Percentiles rank a stretch among this genome's conserved stretches.
These are phyloP conservation scores for Vitis rotundifolia DNA, from an alignment of 164 flowering plant genomes.

Conservation along the genomic window DNA sequence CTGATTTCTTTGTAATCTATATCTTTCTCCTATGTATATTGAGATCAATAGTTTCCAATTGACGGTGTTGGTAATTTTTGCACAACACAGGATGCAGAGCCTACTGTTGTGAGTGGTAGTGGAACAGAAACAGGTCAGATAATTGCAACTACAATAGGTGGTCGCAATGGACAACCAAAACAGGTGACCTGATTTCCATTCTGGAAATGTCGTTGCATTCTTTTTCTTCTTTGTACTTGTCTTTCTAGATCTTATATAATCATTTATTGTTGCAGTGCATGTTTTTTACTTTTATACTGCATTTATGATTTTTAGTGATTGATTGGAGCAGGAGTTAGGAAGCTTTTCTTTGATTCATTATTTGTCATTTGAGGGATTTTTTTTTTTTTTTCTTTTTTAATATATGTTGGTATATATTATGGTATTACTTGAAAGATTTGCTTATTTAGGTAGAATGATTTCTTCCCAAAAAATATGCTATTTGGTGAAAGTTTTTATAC, in stretches of 20 bases:
- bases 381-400: too few species aligned
- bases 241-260: neutral
- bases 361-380: too few species aligned
- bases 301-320: too few species aligned
- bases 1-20: neutral
- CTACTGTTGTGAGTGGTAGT: conserved; percentile 64
- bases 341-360: too few species aligned
- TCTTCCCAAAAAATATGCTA: too few species aligned
- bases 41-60: neutral
- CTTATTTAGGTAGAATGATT: too few species aligned
- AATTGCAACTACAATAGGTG: conserved; percentile 68
- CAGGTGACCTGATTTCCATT: conserved; percentile 48
- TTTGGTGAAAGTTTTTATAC: too few species aligned
- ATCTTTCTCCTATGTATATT: neutral
- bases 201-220: neutral
- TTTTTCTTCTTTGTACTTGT: neutral
- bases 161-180: conserved; percentile 75
- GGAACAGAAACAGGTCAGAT: conserved; percentile 86
- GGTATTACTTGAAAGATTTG: too few species aligned
- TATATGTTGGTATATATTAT: too few species aligned
- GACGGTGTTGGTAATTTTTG: neutral
- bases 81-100: conserved; percentile 50
- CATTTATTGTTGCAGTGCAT: too few species aligned
- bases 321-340: too few species aligned
- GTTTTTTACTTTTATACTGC: too few species aligned